Evolutionary conservation across 768 basidiomycete species (phyloP).

Genomic region (Lactarius vividus): DNA sequence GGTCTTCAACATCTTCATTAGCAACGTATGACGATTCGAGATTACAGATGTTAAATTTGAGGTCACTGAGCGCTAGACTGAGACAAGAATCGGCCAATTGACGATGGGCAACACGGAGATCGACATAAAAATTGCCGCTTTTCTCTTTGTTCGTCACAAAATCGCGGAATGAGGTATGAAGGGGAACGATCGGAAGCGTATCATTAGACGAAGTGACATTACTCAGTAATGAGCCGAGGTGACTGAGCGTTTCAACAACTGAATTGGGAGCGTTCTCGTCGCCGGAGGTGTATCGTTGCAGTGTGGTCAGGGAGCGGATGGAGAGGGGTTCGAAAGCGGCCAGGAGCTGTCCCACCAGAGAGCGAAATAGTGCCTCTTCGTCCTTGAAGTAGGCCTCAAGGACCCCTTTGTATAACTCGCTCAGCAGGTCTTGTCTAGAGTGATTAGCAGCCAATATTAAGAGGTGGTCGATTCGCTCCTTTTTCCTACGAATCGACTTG

Average conservation of each 20-base stretch:
- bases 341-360: conserved; percentile 4
- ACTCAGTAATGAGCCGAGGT: conserved; percentile 5
- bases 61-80: neutral
- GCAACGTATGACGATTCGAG: neutral
- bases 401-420: neutral
- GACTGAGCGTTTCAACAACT: neutral
- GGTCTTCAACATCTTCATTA: conserved; percentile 1
- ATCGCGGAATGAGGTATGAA: neutral
- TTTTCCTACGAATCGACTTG: neutral
- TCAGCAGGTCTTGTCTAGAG: neutral
- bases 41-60: conserved; percentile 6
- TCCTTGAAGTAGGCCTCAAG: neutral
- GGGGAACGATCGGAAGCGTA: neutral
- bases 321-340: conserved; percentile 8
- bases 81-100: neutral
- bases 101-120: neutral
- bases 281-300: neutral
- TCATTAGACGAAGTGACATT: conserved; percentile 1
- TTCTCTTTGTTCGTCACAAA: neutral
- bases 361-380: neutral
- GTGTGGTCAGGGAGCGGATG: neutral
- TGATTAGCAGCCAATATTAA: neutral
- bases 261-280: neutral
- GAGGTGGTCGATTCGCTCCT: neutral
- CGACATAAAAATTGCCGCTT: neutral